Evolutionary conservation across 2,329 filamentous ascomycete species (phyloP), one percentile per base, ranked within the genome.

Genomic region (Ceratocystiopsis sp.): DNA sequence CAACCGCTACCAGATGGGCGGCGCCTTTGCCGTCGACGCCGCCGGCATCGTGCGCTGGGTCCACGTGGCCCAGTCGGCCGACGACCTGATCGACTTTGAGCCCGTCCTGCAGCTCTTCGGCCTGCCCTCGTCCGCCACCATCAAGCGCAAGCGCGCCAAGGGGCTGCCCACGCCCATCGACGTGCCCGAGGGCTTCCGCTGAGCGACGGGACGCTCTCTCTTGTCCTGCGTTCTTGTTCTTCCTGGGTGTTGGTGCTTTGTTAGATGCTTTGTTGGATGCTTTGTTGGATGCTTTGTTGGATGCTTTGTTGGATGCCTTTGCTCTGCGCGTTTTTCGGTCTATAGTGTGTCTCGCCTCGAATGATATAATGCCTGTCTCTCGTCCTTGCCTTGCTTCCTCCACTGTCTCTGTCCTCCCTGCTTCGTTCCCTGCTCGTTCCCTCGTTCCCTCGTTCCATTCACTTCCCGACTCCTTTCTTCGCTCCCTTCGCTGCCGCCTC

Each of bases 1-100:
- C 35, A 74, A 61, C 49, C 60, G 76, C 42, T 84, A 80, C 79
- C 79, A 84, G 66, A 78, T 62, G 21, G 65, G 69, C 38, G 80
- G 79, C 25, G 72, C 70, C 25, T 84, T 77, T 59, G 77, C 71
- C 2, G 59, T 79, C 25, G 73, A 76, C 53, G 53, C 52, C 7
- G 55, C 63, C 25, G 73, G 73, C 3, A 52, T 60, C 13, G 65
- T 80, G 4, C 62, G 59, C 43, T 79, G 73, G 71, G 61, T 59
- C 5, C 59, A 63, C 44, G 57, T 67, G 46, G 64, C 65, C 13
- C 51, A 51, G 42, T 61, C 64, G 19, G 67, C 73, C 25, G 68
- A 71, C 53, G 69, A 76, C 46, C 49, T 76, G 16, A 61, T 68
- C 5, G 64, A 75, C 51, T 70, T 77, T 49, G 61, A 62, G 42